phyloP scores from a whole-genome alignment of 352 stramenopile genomes.

The Thalassiosira hispida region DNA sequence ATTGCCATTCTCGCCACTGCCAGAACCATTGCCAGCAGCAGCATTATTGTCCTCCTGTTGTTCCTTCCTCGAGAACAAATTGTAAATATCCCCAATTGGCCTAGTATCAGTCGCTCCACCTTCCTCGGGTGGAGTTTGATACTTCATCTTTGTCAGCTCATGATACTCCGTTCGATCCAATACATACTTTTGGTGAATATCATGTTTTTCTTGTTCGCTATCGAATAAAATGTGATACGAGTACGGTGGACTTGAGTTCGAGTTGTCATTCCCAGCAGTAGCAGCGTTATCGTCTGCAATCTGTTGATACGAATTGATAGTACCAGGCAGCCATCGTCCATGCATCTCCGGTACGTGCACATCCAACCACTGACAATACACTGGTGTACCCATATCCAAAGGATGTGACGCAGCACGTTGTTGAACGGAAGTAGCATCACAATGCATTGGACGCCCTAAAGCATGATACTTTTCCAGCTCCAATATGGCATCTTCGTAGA shows the following conservation, averaged over 20 bases:
- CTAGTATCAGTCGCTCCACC: neutral
- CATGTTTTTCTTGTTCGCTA: slow-evolving; percentile 18
- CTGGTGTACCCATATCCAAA: slow-evolving; percentile 11
- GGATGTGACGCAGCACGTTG: neutral
- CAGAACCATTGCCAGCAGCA: neutral
- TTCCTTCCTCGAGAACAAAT: neutral
- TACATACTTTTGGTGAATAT: slow-evolving; percentile 5
- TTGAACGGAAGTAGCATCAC: too few relatives aligned
- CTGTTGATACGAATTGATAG: slow-evolving; percentile 2
- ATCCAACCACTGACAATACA: slow-evolving; percentile 35
- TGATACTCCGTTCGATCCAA: slow-evolving; percentile 36
- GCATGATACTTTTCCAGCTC: slow-evolving; percentile 21
- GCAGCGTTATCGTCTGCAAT: too few relatives aligned
- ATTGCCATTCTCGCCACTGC: too few relatives aligned
- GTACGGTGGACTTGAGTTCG: slow-evolving; percentile 5
- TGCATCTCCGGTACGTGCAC: slow-evolving; percentile 2
- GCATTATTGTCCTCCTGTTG: neutral
- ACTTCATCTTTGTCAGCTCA: slow-evolving; percentile 16
- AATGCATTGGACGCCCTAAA: too few relatives aligned
- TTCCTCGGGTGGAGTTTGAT: neutral
- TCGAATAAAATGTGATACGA: slow-evolving; percentile 45
- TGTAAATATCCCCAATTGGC: slow-evolving; percentile 28
- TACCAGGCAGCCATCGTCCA: slow-evolving; percentile 23
- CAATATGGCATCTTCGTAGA: slow-evolving; percentile 6
- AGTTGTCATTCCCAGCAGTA: neutral